Evolutionary conservation across 2,329 filamentous ascomycete species (phyloP), one percentile per base, ranked within the genome.

Genomic region (Corniculantispora saksenae): DNA sequence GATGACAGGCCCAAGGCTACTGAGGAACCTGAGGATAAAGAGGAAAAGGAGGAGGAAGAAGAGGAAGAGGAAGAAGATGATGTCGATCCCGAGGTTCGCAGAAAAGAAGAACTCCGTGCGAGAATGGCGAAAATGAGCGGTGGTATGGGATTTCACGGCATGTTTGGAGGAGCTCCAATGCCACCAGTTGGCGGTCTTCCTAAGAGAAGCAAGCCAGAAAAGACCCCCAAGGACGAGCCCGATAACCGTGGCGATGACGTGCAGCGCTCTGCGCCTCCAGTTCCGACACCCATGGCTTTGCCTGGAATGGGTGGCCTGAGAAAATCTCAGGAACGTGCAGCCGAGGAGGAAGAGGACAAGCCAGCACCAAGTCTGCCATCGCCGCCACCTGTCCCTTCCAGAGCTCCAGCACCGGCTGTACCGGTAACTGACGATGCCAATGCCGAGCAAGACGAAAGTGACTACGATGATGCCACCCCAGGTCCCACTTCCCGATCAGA

Each of bases 41-140:
- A 77, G 69, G 79, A 84, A 25, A 84, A 84, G 21, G 86, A 84
- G 3, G 86, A 85, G 13, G 87, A 86, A 3, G 88, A 87, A 17
- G 90, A 89, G n/a, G 90, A 91, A 23, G 91, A 93, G 38, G 38
- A 10, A 32, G 92, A 94, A 56, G 91, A 94, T 32, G 92, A 97
- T 19, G 82, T 96, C 60, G 94, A 98, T 72, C 93, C 93, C 1
- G 95, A 99, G 76, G 84, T 92, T 25, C 89, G 87, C 70, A 90
- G 94, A 61, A 91, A 90, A 74, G 89, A 97, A 78, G 94, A 97
- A 75, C 83, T 99, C 38, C 88, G 95, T 66, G 93, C 95, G 67
- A 89, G 95, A 71, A 99, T 99, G 93, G 95, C 95, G 54, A 97
- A 97, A 80, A 95, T 99, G 91, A 97, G 94, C 70, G 94, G 94